Base-by-base conservation (phyloP, 306 rosid genomes). In the Heteromeles arbutifolia region DNA sequence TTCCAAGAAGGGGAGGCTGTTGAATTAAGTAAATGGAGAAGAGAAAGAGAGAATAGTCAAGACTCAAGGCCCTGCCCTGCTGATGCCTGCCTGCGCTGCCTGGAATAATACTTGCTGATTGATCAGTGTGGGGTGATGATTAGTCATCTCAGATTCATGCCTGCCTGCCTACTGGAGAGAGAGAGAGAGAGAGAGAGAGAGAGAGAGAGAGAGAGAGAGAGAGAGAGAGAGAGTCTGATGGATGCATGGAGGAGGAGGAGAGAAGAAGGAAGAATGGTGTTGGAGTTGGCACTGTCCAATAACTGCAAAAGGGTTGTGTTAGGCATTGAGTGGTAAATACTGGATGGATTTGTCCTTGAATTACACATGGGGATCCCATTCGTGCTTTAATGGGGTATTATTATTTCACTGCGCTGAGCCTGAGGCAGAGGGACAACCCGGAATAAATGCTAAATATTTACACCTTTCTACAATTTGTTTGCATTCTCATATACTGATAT, bases 221-320 rank as follows among this genome's bases (percentile, higher is more conserved):
- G 24, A 44, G 73, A 24, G 50, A 65, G 10, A 29, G 29, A 11
- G 54, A 11, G 61, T 7, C 41, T 37, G 41, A 37, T 37, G 41
- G 41, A 37, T 37, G 41, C 41, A 8, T 37, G 41, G 41, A 37
- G 15, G 52, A 37, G 41, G 41, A 34, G 41, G 9, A 37, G 9
- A 2, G 24, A n/a, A 43, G 53, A 11, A 11, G 53, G 0, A 26
- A 54, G 53, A 19, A 8, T 24, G 11, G 24, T 24, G 6, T 24
- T 14, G n/a, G 59, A 13, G 76, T n/a, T 72, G 76, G 56, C 56
- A 57, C 25, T 72, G 76, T 73, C 67, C 11, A 25, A 57, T 73
- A 58, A 58, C 58, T 73, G 67, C 76, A 21, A 39, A 67, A 17
- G 67, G 39, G 41, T 15, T 57, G 44, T 15, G 53, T 48, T 48